These are phyloP conservation scores for Colletotrichum sp. DNA, from an alignment of 2,329 filamentous ascomycete genomes.

Conservation along the genomic window DNA sequence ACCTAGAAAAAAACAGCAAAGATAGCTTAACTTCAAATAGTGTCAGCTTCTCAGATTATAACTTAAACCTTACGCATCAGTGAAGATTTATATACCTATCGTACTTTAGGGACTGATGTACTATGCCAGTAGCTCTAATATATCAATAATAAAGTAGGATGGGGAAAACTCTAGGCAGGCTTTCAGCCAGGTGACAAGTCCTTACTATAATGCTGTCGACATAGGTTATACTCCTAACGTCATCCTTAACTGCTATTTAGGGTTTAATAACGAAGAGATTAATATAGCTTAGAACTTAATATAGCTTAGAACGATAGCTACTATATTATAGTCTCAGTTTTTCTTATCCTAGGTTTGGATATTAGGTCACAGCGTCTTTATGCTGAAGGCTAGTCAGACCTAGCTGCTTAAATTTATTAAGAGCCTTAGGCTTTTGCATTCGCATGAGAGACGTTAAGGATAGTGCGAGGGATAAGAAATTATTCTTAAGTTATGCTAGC, in stretches of 20 bases:
- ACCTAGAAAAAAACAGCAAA: neutral
- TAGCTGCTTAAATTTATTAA: neutral
- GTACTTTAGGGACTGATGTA: neutral
- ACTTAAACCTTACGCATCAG: neutral
- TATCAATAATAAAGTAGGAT: neutral
- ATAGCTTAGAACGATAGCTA: neutral
- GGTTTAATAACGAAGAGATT: neutral
- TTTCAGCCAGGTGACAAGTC: neutral
- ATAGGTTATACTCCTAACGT: neutral
- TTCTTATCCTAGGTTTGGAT: neutral
- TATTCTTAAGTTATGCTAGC: neutral
- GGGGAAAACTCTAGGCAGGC: neutral
- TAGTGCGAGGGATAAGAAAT: neutral
- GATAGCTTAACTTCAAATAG: neutral
- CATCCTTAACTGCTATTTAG: neutral
- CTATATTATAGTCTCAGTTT: neutral
- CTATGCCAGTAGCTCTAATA: neutral
- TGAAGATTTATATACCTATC: neutral
- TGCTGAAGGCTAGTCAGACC: neutral
- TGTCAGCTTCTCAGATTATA: neutral
- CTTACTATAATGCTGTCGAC: neutral
- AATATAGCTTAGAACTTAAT: neutral
- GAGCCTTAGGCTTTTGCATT: neutral
- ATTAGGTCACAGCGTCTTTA: neutral
- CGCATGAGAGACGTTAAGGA: neutral